Evolutionary conservation across 2,329 filamentous ascomycete genomes (phyloP), one percentile per base, ranked within the genome.

Genomic region (Exophiala dermatitidis): DNA sequence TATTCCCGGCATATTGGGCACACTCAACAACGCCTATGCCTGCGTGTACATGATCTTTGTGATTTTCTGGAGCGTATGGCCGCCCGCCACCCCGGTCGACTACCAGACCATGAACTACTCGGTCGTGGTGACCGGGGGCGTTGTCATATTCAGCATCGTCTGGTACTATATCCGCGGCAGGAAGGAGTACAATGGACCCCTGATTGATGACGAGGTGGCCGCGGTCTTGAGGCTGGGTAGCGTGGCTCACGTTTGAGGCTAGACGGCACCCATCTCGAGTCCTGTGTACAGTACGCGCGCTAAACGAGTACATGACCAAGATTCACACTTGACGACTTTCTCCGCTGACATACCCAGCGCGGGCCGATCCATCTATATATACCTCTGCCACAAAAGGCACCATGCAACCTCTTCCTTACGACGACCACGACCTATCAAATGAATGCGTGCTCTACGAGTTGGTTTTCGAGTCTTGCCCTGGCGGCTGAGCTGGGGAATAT

Each of bases 51-150:
- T 77, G 63, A 53, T 76, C 1, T 74, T 82, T 38, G 69, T 81
- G 1, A 72, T 78, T 7, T 81, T 83, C 65, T 82, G 77, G 71
- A 74, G 71, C 26, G 77, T 81, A 44, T 76, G 73, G 73, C 73
- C 73, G 64, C 69, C 71, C 1, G 60, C 56, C 2, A 67, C 62
- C 0, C 65, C 64, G 0, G 62, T 68, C 0, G 64, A 65, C 3
- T 62, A 69, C 0, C 62, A 65, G 0, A 72, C 66, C 8, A 74
- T 76, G 70, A 79, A 79, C 62, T 79, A 72, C 58, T 73, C 69
- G 26, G 48, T 75, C 5, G 58, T 78, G 2, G 69, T 78, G 0
- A 75, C 73, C 10, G 71, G 68, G 0, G 65, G 63, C 0, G 68
- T 73, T 0, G 57, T 73, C 3, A 60, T 75, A 1, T 74, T 78